Evolutionary conservation across 2,329 filamentous ascomycete genomes (phyloP).

Genomic region (Cadophora sp.): DNA sequence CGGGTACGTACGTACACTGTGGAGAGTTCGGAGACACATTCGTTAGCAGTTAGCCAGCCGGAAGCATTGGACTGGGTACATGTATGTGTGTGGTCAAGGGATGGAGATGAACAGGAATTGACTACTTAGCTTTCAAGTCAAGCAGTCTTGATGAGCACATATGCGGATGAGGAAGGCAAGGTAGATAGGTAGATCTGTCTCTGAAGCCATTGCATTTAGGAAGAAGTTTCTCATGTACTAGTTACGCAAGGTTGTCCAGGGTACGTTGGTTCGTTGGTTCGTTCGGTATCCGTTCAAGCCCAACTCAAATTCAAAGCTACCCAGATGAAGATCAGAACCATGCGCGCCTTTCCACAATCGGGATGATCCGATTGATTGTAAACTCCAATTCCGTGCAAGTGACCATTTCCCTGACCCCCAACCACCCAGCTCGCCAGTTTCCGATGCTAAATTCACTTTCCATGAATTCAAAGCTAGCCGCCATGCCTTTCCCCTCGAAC

Average conservation of each 20-base stretch:
- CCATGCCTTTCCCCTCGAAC: conserved; percentile 2
- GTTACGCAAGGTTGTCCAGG: conserved; percentile 13
- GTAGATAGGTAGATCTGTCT: conserved; percentile 5
- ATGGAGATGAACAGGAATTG: too few species aligned
- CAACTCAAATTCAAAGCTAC: conserved; percentile 7
- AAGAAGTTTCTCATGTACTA: conserved; percentile 24
- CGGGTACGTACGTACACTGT: too few species aligned
- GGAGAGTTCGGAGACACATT: too few species aligned
- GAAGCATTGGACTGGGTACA: too few species aligned
- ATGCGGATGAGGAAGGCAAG: background rate
- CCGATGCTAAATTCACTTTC: conserved; percentile 10
- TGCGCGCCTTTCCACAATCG: conserved; percentile 12
- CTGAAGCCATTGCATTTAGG: conserved; percentile 28
- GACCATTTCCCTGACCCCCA: conserved; percentile 6
- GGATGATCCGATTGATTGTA: background rate
- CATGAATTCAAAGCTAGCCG: conserved; percentile 17
- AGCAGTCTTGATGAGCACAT: background rate
- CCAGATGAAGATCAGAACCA: conserved; percentile 6
- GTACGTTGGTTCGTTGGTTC: background rate
- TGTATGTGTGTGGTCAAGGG: too few species aligned
- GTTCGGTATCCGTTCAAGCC: background rate
- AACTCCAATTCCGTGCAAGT: conserved; percentile 28
- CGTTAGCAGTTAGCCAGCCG: too few species aligned
- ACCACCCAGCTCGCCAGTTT: conserved; percentile 9
- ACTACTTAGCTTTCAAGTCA: too few species aligned